These are phyloP conservation scores for Aphanomyces astaci DNA, from an alignment of 352 stramenopile genomes.

Conservation along the genomic window DNA sequence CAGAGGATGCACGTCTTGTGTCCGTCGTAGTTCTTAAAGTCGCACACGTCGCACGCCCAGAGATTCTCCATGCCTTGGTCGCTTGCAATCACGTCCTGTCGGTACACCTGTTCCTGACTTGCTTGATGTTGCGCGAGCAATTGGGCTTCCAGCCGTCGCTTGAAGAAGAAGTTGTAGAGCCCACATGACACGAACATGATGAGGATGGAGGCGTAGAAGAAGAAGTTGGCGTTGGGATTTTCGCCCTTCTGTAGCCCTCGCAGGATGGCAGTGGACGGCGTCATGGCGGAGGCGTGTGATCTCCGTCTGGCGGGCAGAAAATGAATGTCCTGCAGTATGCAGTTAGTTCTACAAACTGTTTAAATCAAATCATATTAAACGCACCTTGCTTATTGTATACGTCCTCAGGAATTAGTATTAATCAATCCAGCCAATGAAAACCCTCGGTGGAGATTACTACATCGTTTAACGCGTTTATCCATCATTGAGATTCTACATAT, in stretches of 20 bases:
- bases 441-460: background rate
- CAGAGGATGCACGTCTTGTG: constrained; percentile 86
- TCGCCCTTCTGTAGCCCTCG: background rate
- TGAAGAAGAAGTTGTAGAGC: constrained; percentile 87
- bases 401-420: no score
- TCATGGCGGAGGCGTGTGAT: no score
- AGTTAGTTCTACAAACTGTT: no score
- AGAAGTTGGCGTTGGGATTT: constrained; percentile 46
- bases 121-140: constrained; percentile 54
- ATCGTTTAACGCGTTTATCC: background rate
- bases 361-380: no score
- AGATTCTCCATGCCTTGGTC: constrained; percentile 78
- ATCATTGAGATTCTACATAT: no score
- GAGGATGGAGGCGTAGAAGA: constrained; percentile 84
- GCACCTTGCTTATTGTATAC: background rate
- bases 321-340: no score
- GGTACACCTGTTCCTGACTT: constrained; percentile 76
- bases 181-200: constrained; percentile 82
- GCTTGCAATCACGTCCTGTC: constrained; percentile 80
- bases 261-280: constrained; percentile 49
- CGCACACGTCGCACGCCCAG: constrained; percentile 90
- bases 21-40: constrained; percentile 86
- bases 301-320: no score
- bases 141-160: constrained; percentile 67
- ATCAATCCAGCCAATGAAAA: no score